A percentile compares a stretch with the other conserved stretches of the same genome.
Evolutionary conservation across 1,139 yeast genomes (phyloP).

Genomic region (Geotrichum siamense): DNA sequence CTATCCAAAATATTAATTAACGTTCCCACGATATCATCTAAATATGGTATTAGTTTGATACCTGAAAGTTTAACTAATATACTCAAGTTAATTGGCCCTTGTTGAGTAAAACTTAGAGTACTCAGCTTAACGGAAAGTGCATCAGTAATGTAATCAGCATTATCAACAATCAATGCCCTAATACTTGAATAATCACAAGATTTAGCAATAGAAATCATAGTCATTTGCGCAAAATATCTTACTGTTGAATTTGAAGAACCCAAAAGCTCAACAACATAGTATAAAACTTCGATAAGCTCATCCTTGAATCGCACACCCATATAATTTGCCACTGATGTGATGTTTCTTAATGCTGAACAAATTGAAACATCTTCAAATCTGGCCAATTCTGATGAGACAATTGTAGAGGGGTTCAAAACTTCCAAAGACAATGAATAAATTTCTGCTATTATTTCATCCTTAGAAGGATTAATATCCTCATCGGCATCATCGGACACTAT

Average conservation of each 20-base stretch:
- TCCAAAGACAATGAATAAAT: constrained; percentile 12
- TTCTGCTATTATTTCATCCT: constrained; percentile 13
- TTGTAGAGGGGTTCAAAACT: constrained; percentile 2
- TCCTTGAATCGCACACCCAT: constrained; percentile 40
- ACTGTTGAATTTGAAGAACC: constrained; percentile 43
- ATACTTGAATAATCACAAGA: constrained; percentile 54
- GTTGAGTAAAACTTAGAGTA: constrained; percentile 62
- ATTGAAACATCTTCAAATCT: constrained; percentile 4
- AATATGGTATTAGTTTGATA: constrained; percentile 51
- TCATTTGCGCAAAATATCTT: constrained; percentile 43
- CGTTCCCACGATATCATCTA: constrained; percentile 65
- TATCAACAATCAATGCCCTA: constrained; percentile 48
- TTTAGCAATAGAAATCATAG: constrained; percentile 44
- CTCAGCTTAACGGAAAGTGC: constrained; percentile 61
- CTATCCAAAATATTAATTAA: constrained; percentile 72
- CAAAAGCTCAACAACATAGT: constrained; percentile 48
- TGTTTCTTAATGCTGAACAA: constrained; percentile 33
- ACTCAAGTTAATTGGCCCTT: constrained; percentile 61
- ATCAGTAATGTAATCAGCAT: constrained; percentile 77
- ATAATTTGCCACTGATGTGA: constrained; percentile 37
- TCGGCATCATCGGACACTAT: constrained; percentile 9
- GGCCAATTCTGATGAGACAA: background rate
- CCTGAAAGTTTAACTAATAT: constrained; percentile 69
- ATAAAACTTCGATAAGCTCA: constrained; percentile 50
- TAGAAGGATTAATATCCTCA: background rate